phyloP scores from a whole-genome alignment of 2,329 filamentous ascomycete genomes.

The Aspergillus sp. region DNA sequence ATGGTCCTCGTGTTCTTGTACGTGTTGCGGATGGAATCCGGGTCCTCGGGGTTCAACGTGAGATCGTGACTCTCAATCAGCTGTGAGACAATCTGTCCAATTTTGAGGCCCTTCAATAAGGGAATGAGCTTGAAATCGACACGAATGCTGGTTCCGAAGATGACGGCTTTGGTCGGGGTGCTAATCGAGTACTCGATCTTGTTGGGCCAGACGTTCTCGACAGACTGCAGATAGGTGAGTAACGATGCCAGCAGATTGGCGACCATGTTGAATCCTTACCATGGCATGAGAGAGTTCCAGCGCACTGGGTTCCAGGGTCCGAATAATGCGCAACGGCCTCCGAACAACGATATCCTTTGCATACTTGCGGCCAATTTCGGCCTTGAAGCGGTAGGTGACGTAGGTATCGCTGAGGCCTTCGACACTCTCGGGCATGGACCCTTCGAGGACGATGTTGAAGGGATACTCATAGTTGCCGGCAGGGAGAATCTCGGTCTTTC shows the following conservation, averaged over 20 bases:
- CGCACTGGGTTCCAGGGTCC: conserved; percentile 72
- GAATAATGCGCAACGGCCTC: conserved; percentile 74
- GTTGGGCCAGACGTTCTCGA: conserved; percentile 96
- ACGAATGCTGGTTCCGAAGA: conserved; percentile 83
- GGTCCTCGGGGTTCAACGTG: conserved; percentile 50
- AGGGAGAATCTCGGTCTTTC: conserved; percentile 55
- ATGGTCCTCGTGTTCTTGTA: conserved; percentile 66
- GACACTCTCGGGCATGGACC: conserved; percentile 73
- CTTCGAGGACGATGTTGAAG: conserved; percentile 71
- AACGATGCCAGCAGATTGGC: background rate
- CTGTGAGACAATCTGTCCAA: conserved; percentile 78
- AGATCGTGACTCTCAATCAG: conserved; percentile 77
- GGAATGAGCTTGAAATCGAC: conserved; percentile 86
- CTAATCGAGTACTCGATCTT: conserved; percentile 95
- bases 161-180: conserved; percentile 88
- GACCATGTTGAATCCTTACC: conserved; percentile 43
- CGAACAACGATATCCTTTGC: conserved; percentile 80
- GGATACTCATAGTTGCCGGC: conserved; percentile 82
- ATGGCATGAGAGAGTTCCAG: conserved; percentile 81
- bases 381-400: conserved; percentile 87
- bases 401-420: conserved; percentile 84
- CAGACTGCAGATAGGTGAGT: conserved; percentile 51
- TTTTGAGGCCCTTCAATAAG: conserved; percentile 79
- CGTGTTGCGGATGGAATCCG: conserved; percentile 38
- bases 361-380: conserved; percentile 85